A percentile compares a stretch with the other conserved stretches of the same genome.
These are phyloP conservation scores for Panicum miliaceum DNA, from an alignment of 176 grass and related monocot species.

Conservation along the genomic window DNA sequence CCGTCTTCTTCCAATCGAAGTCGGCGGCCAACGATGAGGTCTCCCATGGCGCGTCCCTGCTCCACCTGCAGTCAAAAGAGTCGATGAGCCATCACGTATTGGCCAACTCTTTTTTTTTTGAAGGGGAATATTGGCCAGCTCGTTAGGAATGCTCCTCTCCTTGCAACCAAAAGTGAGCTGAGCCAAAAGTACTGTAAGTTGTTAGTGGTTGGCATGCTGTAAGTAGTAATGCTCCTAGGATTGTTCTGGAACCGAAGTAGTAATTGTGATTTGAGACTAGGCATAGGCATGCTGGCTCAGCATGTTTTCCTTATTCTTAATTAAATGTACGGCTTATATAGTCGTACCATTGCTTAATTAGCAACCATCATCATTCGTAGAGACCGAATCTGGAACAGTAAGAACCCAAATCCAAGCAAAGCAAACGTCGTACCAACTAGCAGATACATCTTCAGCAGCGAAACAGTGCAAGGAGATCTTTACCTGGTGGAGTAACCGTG, in stretches of 20 bases:
- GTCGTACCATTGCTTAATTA: conserved; percentile 28
- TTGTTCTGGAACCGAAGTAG: background rate
- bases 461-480: conserved; percentile 1
- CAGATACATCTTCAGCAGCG: conserved; percentile 10
- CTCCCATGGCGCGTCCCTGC: conserved; percentile 69
- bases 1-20: conserved; percentile 78
- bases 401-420: conserved; percentile 37
- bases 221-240: background rate
- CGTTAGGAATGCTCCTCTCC: background rate
- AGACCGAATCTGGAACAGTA: conserved; percentile 33
- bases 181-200: background rate
- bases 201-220: background rate
- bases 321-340: background rate
- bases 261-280: background rate
- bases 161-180: conserved; percentile 9
- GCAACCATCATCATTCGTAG: background rate
- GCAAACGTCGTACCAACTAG: conserved; percentile 40
- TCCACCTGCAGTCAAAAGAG: conserved; percentile 65
- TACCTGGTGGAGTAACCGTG: conserved; percentile 97
- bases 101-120: background rate
- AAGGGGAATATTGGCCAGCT: background rate
- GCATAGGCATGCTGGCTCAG: background rate
- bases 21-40: conserved; percentile 44
- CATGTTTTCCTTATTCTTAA: background rate
- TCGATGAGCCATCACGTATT: background rate